Conservation (phyloP, 495 filamentous ascomycete genomes). For the Trichoderma gamsii region DNA sequence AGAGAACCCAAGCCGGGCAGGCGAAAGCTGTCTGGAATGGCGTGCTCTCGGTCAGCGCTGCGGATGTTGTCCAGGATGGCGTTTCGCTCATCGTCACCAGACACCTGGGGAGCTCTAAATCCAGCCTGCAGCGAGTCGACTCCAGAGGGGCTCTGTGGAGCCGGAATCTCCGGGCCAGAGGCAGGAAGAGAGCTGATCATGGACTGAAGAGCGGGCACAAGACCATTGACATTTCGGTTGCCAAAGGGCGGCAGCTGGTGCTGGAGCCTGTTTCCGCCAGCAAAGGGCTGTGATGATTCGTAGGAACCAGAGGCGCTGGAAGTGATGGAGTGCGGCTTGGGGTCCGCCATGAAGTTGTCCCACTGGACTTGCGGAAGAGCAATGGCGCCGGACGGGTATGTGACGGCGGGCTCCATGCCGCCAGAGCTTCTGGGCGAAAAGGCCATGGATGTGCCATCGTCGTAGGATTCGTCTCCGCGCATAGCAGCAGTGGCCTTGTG, state of each 20-base stretch:
- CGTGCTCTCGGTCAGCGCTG: conserved; percentile 66
- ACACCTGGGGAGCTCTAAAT: conserved; percentile 61
- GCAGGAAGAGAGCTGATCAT: conserved; percentile 62
- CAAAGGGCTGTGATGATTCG: conserved; percentile 58
- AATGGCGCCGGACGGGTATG: conserved; percentile 66
- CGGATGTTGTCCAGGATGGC: conserved; percentile 81
- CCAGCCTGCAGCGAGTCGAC: conserved; percentile 57
- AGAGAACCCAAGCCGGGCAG: conserved; percentile 69
- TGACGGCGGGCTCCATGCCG: conserved; percentile 63
- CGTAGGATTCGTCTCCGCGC: conserved; percentile 53
- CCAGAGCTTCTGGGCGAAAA: conserved; percentile 64
- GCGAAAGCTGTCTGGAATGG: conserved; percentile 84
- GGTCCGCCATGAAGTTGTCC: conserved; percentile 72
- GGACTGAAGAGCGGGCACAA: conserved; percentile 58
- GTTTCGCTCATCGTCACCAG: conserved; percentile 72
- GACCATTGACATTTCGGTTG: conserved; percentile 56
- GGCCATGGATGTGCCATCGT: conserved; percentile 62
- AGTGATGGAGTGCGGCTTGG: conserved; percentile 62
- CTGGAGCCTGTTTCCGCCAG: conserved; percentile 45
- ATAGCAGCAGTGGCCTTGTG: conserved; percentile 89
- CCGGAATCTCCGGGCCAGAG: conserved; percentile 70
- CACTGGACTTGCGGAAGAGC: conserved; percentile 66
- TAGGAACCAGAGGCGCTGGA: conserved; percentile 59
- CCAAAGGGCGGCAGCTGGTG: conserved; percentile 60
- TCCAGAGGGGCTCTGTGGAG: conserved; percentile 62